Evolutionary conservation across 768 basidiomycete genomes (phyloP).

Genomic region (Amanita rimosa): DNA sequence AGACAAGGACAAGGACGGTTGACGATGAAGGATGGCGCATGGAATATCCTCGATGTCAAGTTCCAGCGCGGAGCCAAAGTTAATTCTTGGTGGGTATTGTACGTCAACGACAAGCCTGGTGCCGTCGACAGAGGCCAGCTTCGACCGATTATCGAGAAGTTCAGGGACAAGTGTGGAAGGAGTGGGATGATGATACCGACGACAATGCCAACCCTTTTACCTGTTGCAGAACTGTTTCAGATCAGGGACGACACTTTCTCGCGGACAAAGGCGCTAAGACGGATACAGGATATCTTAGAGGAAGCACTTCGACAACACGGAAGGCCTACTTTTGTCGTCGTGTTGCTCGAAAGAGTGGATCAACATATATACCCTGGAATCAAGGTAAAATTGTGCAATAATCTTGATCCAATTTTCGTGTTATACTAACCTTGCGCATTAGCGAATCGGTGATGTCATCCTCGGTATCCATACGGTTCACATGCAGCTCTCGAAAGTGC

Average conservation of each 20-base stretch:
- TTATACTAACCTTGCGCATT: not conserved
- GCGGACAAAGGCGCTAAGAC: conserved; percentile 23
- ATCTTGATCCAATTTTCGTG: not conserved
- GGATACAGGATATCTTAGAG: conserved; percentile 31
- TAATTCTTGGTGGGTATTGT: conserved; percentile 53
- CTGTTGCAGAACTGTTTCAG: conserved; percentile 17
- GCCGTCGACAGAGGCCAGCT: conserved; percentile 12
- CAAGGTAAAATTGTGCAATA: conserved; percentile 28
- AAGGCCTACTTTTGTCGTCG: conserved; percentile 57
- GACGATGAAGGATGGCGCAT: conserved; percentile 53
- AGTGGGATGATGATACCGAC: conserved; percentile 48
- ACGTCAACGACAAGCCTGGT: conserved; percentile 38
- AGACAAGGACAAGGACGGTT: conserved; percentile 26
- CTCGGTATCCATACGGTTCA: conserved; percentile 69
- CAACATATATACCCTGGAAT: conserved; percentile 74
- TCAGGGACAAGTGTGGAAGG: conserved; percentile 38
- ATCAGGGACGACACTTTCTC: conserved; percentile 20
- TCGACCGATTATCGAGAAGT: conserved; percentile 33
- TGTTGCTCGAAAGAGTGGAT: conserved; percentile 56
- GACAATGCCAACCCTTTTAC: conserved; percentile 23
- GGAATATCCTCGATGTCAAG: conserved; percentile 68
- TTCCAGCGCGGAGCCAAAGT: conserved; percentile 48
- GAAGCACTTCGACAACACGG: conserved; percentile 12
- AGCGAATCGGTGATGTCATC: conserved; percentile 60
- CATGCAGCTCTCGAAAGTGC: conserved; percentile 54